phyloP scores from a whole-genome alignment of 805 yeast species.

The Blastobotrys americana region DNA sequence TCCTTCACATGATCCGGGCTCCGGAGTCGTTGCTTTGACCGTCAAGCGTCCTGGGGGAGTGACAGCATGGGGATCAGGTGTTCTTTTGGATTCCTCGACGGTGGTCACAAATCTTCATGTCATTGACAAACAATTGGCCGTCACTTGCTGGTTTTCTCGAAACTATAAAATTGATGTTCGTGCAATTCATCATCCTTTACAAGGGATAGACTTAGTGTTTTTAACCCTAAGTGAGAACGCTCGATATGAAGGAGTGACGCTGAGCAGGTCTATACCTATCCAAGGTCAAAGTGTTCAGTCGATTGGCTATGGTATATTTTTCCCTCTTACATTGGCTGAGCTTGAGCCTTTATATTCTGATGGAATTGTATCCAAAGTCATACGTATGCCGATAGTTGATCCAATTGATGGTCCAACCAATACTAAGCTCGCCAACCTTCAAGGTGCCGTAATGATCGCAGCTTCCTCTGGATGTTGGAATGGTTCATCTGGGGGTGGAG shows the following conservation, averaged over 20 bases:
- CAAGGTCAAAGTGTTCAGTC: slow-evolving; percentile 24
- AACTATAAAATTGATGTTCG: slow-evolving; percentile 7
- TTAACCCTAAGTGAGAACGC: slow-evolving; percentile 16
- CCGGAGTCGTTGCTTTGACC: slow-evolving; percentile 15
- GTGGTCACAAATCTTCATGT: slow-evolving; percentile 33
- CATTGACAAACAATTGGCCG: slow-evolving; percentile 10
- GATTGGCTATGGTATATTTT: slow-evolving; percentile 30
- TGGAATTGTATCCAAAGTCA: slow-evolving; percentile 23
- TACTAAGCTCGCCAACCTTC: neutral
- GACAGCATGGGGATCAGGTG: slow-evolving; percentile 33
- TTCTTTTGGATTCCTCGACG: slow-evolving; percentile 22
- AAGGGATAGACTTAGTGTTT: slow-evolving; percentile 28
- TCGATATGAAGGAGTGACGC: slow-evolving; percentile 13
- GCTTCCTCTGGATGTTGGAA: slow-evolving; percentile 34
- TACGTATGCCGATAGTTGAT: slow-evolving; percentile 15
- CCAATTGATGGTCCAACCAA: neutral
- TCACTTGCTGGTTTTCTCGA: slow-evolving; percentile 13
- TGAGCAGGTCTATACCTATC: slow-evolving; percentile 15
- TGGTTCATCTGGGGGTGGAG: slow-evolving; percentile 34
- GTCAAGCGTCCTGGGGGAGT: slow-evolving; percentile 18
- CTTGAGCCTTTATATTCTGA: slow-evolving; percentile 26
- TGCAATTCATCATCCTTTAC: slow-evolving; percentile 22
- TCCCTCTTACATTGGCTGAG: slow-evolving; percentile 21
- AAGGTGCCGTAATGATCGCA: slow-evolving; percentile 22
- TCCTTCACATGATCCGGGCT: too few species aligned